phyloP scores from a whole-genome alignment of 2,329 filamentous ascomycete species.

The Cryphonectria japonica region DNA sequence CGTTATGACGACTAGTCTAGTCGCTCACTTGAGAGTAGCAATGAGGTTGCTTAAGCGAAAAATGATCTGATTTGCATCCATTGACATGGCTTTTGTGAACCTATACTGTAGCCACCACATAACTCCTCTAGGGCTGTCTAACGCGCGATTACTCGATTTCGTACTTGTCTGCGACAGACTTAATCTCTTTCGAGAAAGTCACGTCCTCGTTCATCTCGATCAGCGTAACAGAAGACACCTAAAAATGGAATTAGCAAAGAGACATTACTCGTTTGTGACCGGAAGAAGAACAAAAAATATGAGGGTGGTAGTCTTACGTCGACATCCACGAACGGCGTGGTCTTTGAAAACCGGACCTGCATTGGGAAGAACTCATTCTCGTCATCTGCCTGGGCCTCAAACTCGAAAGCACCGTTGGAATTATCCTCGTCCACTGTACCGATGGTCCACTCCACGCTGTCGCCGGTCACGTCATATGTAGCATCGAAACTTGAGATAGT shows the following conservation, averaged over 20 bases:
- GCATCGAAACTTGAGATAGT: slow-evolving; percentile 92
- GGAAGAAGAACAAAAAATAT: too few relatives aligned
- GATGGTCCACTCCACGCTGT: slow-evolving; percentile 92
- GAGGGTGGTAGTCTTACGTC: slow-evolving; percentile 69
- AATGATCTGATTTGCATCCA: slow-evolving; percentile 14
- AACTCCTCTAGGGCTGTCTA: slow-evolving; percentile 24
- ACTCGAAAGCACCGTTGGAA: slow-evolving; percentile 86
- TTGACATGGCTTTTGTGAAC: slow-evolving; percentile 19
- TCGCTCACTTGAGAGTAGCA: background rate
- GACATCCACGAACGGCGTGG: slow-evolving; percentile 84
- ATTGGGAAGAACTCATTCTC: slow-evolving; percentile 99
- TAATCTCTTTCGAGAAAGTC: slow-evolving; percentile 81
- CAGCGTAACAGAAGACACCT: slow-evolving; percentile 71
- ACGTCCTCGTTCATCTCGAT: slow-evolving; percentile 79
- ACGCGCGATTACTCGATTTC: slow-evolving; percentile 65
- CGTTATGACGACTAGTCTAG: background rate
- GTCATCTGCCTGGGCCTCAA: slow-evolving; percentile 84
- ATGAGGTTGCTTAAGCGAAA: background rate
- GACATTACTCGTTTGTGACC: background rate
- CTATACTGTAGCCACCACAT: slow-evolving; percentile 17
- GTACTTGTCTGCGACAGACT: slow-evolving; percentile 76
- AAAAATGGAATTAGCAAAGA: slow-evolving; percentile 11
- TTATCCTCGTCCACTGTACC: slow-evolving; percentile 84
- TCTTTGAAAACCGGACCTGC: slow-evolving; percentile 86
- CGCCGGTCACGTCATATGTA: slow-evolving; percentile 89